These are phyloP conservation scores for Exophiala lecanii-corni DNA, from an alignment of 2,329 filamentous ascomycete species.

Conservation along the genomic window DNA sequence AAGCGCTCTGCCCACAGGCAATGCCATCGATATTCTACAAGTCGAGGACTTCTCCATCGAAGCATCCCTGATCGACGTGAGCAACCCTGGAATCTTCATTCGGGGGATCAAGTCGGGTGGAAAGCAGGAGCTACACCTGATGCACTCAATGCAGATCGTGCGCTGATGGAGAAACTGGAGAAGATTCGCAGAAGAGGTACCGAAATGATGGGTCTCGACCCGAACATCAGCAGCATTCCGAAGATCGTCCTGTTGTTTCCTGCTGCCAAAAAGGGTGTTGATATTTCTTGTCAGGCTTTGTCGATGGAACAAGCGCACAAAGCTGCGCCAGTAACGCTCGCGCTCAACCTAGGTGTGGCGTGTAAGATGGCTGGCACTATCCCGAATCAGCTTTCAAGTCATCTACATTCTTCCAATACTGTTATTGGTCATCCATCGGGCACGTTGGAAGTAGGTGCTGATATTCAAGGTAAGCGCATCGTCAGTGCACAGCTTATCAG, in stretches of 20 bases:
- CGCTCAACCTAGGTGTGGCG: constrained; percentile 47
- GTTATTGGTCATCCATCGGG: constrained; percentile 47
- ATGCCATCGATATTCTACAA: constrained; percentile 48
- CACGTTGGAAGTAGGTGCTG: constrained; percentile 25
- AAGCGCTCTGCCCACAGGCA: constrained; percentile 57
- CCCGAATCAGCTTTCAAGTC: constrained; percentile 30
- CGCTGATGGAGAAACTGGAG: constrained; percentile 48
- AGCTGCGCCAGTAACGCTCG: constrained; percentile 54
- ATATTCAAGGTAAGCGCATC: constrained; percentile 13
- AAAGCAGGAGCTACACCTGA: constrained; percentile 51
- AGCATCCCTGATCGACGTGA: constrained; percentile 59
- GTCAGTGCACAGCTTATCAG: constrained; percentile 19
- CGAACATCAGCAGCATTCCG: constrained; percentile 41
- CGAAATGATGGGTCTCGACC: constrained; percentile 57
- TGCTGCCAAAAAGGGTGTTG: constrained; percentile 42
- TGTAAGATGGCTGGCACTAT: constrained; percentile 43
- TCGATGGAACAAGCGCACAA: constrained; percentile 55
- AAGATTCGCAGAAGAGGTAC: constrained; percentile 55
- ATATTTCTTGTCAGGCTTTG: constrained; percentile 46
- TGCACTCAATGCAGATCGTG: constrained; percentile 45
- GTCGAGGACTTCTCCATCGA: constrained; percentile 32
- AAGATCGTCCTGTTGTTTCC: constrained; percentile 62
- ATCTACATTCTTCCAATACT: constrained; percentile 27
- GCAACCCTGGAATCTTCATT: constrained; percentile 62
- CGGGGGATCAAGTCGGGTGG: constrained; percentile 50